Evolutionary conservation across 129 eudicot genomes (phyloP).

Genomic region (Artemisia tridentata): DNA sequence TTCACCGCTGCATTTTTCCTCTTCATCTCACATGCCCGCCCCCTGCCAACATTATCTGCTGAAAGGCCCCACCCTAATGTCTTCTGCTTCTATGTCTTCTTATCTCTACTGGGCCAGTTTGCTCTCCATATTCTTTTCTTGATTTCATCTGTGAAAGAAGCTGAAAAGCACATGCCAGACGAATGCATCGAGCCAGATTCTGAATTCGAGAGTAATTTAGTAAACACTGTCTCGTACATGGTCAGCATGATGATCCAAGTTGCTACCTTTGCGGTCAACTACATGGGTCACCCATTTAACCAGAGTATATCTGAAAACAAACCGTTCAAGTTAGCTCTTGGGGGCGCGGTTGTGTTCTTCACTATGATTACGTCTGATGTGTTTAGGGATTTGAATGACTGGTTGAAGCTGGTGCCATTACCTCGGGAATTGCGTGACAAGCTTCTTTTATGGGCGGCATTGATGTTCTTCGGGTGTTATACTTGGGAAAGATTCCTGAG

Average conservation of each 20-base stretch:
- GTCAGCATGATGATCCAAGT: slow-evolving; percentile 91
- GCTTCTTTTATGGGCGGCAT: slow-evolving; percentile 65
- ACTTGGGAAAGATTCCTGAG: slow-evolving; percentile 79
- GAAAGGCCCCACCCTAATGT: slow-evolving; percentile 88
- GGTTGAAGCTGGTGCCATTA: slow-evolving; percentile 75
- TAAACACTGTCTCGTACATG: slow-evolving; percentile 89
- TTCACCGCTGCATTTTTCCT: slow-evolving; percentile 93
- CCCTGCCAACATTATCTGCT: slow-evolving; percentile 68
- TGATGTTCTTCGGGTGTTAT: slow-evolving; percentile 68
- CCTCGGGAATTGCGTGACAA: slow-evolving; percentile 67
- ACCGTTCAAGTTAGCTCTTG: slow-evolving; percentile 62
- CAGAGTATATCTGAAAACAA: slow-evolving; percentile 79
- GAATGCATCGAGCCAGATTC: slow-evolving; percentile 93
- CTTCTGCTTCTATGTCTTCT: slow-evolving; percentile 73
- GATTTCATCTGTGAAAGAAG: slow-evolving; percentile 73
- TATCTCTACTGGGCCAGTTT: slow-evolving; percentile 81
- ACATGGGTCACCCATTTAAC: slow-evolving; percentile 95
- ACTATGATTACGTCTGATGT: slow-evolving; percentile 70
- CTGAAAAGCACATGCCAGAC: slow-evolving; percentile 87
- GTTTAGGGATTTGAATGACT: slow-evolving; percentile 74
- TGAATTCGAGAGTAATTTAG: slow-evolving; percentile 72
- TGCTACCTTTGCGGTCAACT: slow-evolving; percentile 91
- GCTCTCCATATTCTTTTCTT: slow-evolving; percentile 64
- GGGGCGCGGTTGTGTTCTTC: slow-evolving; percentile 72
- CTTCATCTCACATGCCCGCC: slow-evolving; percentile 86